Evolutionary conservation across 2,329 filamentous ascomycete species (phyloP).

Genomic region (Ophiocordyceps polyrhachis-furcata): DNA sequence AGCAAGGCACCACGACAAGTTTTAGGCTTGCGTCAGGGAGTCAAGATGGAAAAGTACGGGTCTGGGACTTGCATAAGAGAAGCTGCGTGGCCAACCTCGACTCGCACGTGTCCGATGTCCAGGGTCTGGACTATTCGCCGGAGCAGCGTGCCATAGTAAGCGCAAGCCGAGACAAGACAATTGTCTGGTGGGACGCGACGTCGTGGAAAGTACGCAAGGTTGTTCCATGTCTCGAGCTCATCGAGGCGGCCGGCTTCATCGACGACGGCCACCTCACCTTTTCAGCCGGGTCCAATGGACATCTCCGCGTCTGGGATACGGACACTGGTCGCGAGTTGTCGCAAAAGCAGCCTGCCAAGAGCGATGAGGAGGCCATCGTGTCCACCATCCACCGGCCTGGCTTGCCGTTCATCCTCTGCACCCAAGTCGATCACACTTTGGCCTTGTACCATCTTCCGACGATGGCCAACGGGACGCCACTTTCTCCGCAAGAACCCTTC

Average conservation of each 20-base stretch:
- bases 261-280: conserved; percentile 53
- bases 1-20: conserved; percentile 27
- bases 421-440: conserved; percentile 81
- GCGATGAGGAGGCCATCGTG: conserved; percentile 49
- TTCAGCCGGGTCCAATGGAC: conserved; percentile 70
- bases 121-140: conserved; percentile 63
- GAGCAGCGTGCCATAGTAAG: conserved; percentile 62
- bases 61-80: conserved; percentile 83
- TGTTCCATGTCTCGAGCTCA: conserved; percentile 65
- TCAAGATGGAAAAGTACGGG: conserved; percentile 78
- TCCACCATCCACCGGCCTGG: conserved; percentile 47
- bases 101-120: conserved; percentile 90
- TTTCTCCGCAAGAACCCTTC: conserved; percentile 30
- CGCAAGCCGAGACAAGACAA: conserved; percentile 79
- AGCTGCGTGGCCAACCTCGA: conserved; percentile 62
- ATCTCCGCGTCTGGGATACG: conserved; percentile 67
- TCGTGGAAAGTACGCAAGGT: conserved; percentile 73
- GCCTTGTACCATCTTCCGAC: conserved; percentile 43
- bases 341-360: conserved; percentile 43
- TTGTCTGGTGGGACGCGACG: conserved; percentile 75
- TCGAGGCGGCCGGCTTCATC: conserved; percentile 72
- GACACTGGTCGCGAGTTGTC: conserved; percentile 65
- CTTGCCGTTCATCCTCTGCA: conserved; percentile 54
- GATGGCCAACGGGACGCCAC: conserved; percentile 15
- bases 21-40: conserved; percentile 80